These are phyloP conservation scores for Alternaria alternata DNA, from an alignment of 2,329 filamentous ascomycete species.

Conservation along the genomic window DNA sequence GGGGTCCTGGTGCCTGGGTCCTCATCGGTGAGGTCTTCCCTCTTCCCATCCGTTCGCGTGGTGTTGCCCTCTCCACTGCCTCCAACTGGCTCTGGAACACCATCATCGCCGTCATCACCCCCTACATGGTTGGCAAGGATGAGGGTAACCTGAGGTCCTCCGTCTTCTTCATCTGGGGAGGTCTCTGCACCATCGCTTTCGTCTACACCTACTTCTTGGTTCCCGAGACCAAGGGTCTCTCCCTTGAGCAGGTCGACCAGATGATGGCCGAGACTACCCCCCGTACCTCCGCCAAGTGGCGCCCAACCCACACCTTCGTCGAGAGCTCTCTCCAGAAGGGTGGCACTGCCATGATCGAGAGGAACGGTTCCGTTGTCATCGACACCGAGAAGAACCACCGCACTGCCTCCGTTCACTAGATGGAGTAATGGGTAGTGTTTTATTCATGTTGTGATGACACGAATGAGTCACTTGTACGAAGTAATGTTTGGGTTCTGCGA, in stretches of 20 bases:
- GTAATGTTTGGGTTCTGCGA: constrained; percentile 3
- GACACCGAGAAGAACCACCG: constrained; percentile 5
- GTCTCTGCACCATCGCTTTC: constrained; percentile 58
- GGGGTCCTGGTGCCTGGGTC: constrained; percentile 29
- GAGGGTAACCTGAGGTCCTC: constrained; percentile 69
- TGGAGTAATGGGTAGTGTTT: neutral
- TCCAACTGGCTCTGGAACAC: constrained; percentile 75
- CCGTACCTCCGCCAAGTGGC: constrained; percentile 75
- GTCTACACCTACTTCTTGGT: constrained; percentile 78
- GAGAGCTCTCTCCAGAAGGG: constrained; percentile 5
- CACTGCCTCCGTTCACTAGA: constrained; percentile 6
- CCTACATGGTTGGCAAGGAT: constrained; percentile 73
- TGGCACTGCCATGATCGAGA: constrained; percentile 1
- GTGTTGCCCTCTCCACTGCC: constrained; percentile 84
- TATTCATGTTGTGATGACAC: neutral
- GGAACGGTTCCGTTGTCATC: constrained; percentile 1
- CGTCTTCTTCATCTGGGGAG: constrained; percentile 56
- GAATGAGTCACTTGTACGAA: constrained; percentile 1
- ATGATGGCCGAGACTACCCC: constrained; percentile 87
- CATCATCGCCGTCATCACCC: constrained; percentile 61
- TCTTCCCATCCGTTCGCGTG: constrained; percentile 53
- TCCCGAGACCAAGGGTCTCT: constrained; percentile 79
- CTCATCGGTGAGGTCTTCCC: constrained; percentile 89
- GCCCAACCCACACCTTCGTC: constrained; percentile 1
- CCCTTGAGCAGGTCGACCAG: constrained; percentile 78